phyloP scores from a whole-genome alignment of 75 land plant species.

The Picea glauca region DNA sequence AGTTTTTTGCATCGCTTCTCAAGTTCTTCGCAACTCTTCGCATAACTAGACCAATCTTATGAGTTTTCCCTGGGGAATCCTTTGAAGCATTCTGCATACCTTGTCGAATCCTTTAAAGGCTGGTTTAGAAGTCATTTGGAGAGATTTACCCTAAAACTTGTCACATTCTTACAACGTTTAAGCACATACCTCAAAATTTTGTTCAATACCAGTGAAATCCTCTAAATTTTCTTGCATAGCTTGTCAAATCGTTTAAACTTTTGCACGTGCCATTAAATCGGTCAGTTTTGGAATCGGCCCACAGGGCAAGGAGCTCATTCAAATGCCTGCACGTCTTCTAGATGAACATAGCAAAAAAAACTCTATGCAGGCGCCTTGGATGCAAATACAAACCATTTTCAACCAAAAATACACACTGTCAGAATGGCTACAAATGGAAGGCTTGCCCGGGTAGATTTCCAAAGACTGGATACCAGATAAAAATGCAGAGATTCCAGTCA shows the following conservation, averaged over 20 bases:
- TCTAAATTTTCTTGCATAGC: neutral
- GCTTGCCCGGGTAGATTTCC: too few species aligned
- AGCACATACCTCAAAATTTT: neutral
- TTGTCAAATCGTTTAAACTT: neutral
- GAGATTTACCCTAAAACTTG: neutral
- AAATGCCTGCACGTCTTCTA: too few species aligned
- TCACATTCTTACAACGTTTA: neutral
- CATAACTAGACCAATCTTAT: neutral
- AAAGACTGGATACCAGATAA: too few species aligned
- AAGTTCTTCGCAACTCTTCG: neutral
- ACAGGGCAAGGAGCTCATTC: neutral
- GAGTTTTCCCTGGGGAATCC: neutral
- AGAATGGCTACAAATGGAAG: too few species aligned
- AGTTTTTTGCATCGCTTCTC: neutral
- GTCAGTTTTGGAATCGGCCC: neutral
- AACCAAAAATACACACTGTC: too few species aligned
- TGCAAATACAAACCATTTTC: too few species aligned
- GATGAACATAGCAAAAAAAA: too few species aligned
- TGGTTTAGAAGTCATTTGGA: neutral
- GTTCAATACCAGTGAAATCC: neutral
- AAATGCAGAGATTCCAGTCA: too few species aligned
- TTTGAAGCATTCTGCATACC: neutral
- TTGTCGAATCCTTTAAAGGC: neutral
- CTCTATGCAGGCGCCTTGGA: too few species aligned
- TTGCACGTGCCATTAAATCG: too few species aligned